Evolutionary conservation across 2,329 filamentous ascomycete species (phyloP).

Genomic region (Seiridium cupressi): DNA sequence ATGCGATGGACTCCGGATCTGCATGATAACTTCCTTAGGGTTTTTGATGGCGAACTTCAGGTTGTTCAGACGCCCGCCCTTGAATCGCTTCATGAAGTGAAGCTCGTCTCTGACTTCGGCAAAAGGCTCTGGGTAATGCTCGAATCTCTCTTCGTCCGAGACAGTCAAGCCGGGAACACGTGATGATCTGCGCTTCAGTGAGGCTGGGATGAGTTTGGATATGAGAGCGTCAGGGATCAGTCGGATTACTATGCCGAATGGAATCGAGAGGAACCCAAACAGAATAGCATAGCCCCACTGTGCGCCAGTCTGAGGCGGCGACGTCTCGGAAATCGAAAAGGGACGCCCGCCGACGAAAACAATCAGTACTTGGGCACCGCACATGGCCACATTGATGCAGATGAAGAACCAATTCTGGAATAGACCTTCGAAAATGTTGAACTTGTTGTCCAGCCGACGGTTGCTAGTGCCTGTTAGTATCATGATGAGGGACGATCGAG

Average conservation of each 20-base stretch:
- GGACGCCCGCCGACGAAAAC: slow-evolving; percentile 81
- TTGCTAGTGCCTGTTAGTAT: slow-evolving; percentile 53
- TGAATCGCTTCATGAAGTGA: slow-evolving; percentile 75
- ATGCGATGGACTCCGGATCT: slow-evolving; percentile 61
- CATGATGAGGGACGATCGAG: neutral
- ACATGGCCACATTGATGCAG: slow-evolving; percentile 80
- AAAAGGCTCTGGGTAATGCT: slow-evolving; percentile 68
- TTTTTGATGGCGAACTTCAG: slow-evolving; percentile 77
- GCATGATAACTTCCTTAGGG: slow-evolving; percentile 67
- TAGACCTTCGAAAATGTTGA: slow-evolving; percentile 94
- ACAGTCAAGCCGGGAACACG: slow-evolving; percentile 56
- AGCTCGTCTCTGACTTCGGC: slow-evolving; percentile 78
- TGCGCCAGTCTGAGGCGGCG: slow-evolving; percentile 55
- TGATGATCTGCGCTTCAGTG: slow-evolving; percentile 46
- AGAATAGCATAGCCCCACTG: slow-evolving; percentile 90
- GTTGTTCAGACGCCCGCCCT: slow-evolving; percentile 78
- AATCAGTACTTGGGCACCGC: slow-evolving; percentile 86
- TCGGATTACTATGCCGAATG: slow-evolving; percentile 77
- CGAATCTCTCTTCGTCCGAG: slow-evolving; percentile 65
- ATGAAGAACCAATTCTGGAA: slow-evolving; percentile 86
- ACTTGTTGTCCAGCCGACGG: slow-evolving; percentile 87
- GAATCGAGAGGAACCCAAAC: slow-evolving; percentile 80
- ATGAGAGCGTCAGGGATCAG: slow-evolving; percentile 74
- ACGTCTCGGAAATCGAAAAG: slow-evolving; percentile 65
- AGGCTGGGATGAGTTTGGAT: slow-evolving; percentile 49